phyloP scores from a whole-genome alignment of 306 rosid genomes.

The Begonia masoniana region DNA sequence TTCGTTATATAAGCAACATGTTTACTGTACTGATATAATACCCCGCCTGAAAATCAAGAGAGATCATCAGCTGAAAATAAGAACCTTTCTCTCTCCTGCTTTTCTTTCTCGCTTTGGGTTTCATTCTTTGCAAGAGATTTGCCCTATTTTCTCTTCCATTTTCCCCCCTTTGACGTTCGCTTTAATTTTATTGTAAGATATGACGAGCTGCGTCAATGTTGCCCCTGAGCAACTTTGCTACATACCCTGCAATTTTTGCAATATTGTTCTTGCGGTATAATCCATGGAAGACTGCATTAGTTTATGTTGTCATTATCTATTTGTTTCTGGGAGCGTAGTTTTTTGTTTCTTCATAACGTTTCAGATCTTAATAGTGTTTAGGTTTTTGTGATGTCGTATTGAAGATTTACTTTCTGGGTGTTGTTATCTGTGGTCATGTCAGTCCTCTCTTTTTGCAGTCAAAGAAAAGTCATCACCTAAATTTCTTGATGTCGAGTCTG shows the following conservation, averaged over 20 bases:
- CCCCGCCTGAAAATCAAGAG: not conserved
- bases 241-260: conserved; percentile 99
- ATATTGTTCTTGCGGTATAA: conserved; percentile 90
- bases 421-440: conserved; percentile 14
- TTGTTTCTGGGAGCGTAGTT: too few species aligned
- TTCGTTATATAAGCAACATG: not conserved
- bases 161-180: not conserved
- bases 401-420: too few species aligned
- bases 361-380: not conserved
- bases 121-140: too few species aligned
- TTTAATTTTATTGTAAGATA: not conserved
- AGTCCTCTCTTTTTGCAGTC: conserved; percentile 82
- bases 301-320: not conserved
- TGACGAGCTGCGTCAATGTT: conserved; percentile 38
- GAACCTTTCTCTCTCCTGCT: not conserved
- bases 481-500: conserved; percentile 13
- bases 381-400: not conserved
- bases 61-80: not conserved
- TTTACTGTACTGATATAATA: not conserved
- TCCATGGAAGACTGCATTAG: not conserved
- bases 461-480: conserved; percentile 48
- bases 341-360: too few species aligned
- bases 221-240: conserved; percentile 90
- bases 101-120: too few species aligned
- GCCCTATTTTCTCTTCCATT: too few species aligned